Evolutionary conservation across 306 rosid species (phyloP), one percentile per base, ranked within the genome.

Genomic region (Alnus glutinosa): DNA sequence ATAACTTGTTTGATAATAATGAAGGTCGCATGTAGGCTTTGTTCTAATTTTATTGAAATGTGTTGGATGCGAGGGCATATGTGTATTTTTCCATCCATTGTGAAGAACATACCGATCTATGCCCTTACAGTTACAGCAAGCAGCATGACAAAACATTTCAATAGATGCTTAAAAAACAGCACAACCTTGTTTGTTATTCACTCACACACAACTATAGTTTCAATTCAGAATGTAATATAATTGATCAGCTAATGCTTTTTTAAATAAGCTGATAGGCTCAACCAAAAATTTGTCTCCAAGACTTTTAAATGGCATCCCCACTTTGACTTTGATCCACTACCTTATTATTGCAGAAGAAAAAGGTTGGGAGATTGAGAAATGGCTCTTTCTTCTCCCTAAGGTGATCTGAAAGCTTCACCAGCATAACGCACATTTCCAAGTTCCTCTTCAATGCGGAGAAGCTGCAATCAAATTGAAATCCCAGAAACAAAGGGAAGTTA

Each of bases 381-480:
- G 61, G 64, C 5, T 12, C 11, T 61, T 66, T 36, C 13, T 76
- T 75, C 66, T 54, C 30, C 83, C 89, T 80, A 91, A 0, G 90
- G 97, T 28, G 98, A 92, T 83, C 97, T 92, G 89, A 96, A 96
- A 70, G 93, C 91, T 82, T 93, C 90, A 9, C 99, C 98, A 1
- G 98, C 99, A 69, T 96, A 96, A n/a, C 89, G 93, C 84, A 96
- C 97, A 32, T 79, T 88, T 75, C 92, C 96, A 19, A 93, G 92
- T 77, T 96, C 99, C 89, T 95, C 98, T 83, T 96, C 99, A 75
- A 96, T 93, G 70, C 98, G 98, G 84, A 96, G 91, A 79, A 93
- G 99, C 98, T 96, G 96, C 79, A 87, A 88, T 13, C 75, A 78
- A 75, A 76, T 63, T 73, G 19, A 76, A 82, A 6, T 55, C 18